Base-by-base conservation (phyloP, 2,329 filamentous ascomycete species). In the Lasiodiplodia citricola region DNA sequence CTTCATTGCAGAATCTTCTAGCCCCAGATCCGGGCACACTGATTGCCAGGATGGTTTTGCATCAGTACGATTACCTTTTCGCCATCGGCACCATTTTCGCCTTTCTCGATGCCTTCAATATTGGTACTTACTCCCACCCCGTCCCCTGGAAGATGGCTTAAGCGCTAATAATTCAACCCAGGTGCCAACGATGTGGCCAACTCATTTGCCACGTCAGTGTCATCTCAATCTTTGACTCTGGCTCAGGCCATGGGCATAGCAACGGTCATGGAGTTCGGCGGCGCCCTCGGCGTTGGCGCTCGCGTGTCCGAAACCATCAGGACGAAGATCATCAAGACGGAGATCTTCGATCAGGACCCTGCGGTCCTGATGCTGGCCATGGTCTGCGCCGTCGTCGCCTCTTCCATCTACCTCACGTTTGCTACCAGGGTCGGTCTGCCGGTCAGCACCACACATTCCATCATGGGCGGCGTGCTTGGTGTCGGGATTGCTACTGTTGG, bases 61-160 rank as follows among this genome's bases (percentile, higher is more conserved):
- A 82, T 69, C 83, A 90, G 73, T 90, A 85, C 71, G 85, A 88
- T 78, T 90, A 90, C 75, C 82, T 90, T 70, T 87, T 90, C 72
- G 88, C 87, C 73, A 85, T 90, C 66, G 88, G 86, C 79, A 87
- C 86, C 66, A 84, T 90, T 69, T 91, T 91, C 77, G 87, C 88
- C 70, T 87, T 88, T 75, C 85, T 91, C 51, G 88, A 90, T 76
- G 88, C 88, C 66, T 91, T 87, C 86, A 90, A 90, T 75, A 90
- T 89, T 71, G 87, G 87, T 83, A 70, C 28, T 31, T 16, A 7
- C 35, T n/a, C 18, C 16, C 5, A 23, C 2, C 7, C 35, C 23
- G 16, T 21, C 44, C 2, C 16, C 25, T 8, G 23, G 14, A 47
- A 50, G 44, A 63, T 23, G 44, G 51, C 58, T 47, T 44, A 14